Base-by-base conservation (phyloP, 108 stramenopile species). In the Skeletonema menzelii region DNA sequence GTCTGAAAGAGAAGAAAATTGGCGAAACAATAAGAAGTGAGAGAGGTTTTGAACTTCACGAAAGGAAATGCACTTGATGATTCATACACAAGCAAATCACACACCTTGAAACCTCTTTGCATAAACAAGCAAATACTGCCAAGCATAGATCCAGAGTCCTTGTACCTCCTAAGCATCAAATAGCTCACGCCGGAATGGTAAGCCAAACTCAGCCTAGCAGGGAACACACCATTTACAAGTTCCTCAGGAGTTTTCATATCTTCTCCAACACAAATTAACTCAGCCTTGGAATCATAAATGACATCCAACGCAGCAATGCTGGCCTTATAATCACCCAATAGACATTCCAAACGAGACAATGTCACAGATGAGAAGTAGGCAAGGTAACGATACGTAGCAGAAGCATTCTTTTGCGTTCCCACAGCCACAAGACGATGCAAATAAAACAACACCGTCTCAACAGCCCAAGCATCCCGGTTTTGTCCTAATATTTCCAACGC, bases 181-280 rank as follows among this genome's bases (percentile, higher is more conserved):
- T 89, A 96, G 42, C 86, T 69, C 10, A 99, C 89, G 15, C 98
- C 98, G 8, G 90, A 88, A 87, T 99, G 98, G 73, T 99, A 98
- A 37, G 88, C 77, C 47, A 98, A 63, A 70, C 91, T 95, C 31
- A 98, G 65, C 40, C 95, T 84, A 27, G 96, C 96, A 27, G 87
- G 84, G 68, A 95, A 89, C 60, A 97, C 89, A 37, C 85, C 75
- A 63, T 88, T 63, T 40, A 94, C 84, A 60, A 91, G 67, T 34
- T 91, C 85, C 49, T 80, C 71, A 40, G 87, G 88, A 63, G 83
- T 86, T 59, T 79, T 72, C 75, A 76, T 72, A 2, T 82, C 86
- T 47, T 82, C 85, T 15, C 82, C 76, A 14, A 77, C 75, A 3
- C 69, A 65, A 34, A 77, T 44, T 11, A 58, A 14, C 46, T 80